Evolutionary conservation across 192 early-diverging fungal genomes (phyloP).

Genomic region (Coemansia sp.): DNA sequence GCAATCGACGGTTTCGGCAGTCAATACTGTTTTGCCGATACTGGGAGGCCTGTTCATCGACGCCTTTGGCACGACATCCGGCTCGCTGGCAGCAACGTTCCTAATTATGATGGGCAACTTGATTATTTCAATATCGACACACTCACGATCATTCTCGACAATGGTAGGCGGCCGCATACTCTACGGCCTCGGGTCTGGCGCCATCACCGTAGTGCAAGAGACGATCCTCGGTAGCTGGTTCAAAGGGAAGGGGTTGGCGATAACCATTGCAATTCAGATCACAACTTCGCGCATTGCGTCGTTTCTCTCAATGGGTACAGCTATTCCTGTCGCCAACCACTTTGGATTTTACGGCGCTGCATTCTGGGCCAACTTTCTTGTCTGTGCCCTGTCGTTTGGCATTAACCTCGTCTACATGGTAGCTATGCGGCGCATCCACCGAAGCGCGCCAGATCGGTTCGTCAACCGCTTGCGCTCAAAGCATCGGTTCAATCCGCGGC

Average conservation of each 20-base stretch:
- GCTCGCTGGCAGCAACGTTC: constrained; percentile 56
- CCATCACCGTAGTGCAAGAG: constrained; percentile 79
- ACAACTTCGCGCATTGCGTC: constrained; percentile 71
- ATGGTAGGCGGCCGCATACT: constrained; percentile 60
- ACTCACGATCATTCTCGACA: constrained; percentile 37
- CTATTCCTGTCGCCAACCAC: constrained; percentile 58
- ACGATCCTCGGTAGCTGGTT: constrained; percentile 80
- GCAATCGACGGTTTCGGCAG: constrained; percentile 63
- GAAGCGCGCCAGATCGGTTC: constrained; percentile 18
- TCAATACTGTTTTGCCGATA: constrained; percentile 60
- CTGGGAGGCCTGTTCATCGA: constrained; percentile 63
- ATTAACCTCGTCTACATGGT: constrained; percentile 70
- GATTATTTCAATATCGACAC: constrained; percentile 56
- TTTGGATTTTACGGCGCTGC: constrained; percentile 48
- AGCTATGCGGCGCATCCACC: constrained; percentile 51
- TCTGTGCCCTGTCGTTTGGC: constrained; percentile 67
- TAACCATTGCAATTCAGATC: constrained; percentile 68
- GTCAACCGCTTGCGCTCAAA: constrained; percentile 35
- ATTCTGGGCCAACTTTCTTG: constrained; percentile 62
- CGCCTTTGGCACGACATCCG: constrained; percentile 60
- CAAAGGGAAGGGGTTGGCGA: constrained; percentile 63
- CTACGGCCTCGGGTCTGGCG: constrained; percentile 70
- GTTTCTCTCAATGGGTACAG: constrained; percentile 67
- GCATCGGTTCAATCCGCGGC: constrained; percentile 58
- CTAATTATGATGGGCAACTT: constrained; percentile 59